phyloP scores from a whole-genome alignment of 345 rosid species.

The Gossypioides kirkii region DNA sequence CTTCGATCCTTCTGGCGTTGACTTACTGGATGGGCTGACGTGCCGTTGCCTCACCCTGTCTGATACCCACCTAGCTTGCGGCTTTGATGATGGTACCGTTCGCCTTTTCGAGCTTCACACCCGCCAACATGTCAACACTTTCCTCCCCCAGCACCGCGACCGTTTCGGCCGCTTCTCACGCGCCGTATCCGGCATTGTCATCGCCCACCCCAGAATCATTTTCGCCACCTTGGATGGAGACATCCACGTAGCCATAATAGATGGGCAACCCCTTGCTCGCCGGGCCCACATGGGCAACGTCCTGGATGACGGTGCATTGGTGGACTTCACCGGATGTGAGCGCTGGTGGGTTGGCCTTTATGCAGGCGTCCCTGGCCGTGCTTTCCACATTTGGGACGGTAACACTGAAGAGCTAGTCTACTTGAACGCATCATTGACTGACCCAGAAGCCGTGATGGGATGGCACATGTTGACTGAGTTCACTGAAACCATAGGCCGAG shows the following conservation, averaged over 20 bases:
- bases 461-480: constrained; percentile 71
- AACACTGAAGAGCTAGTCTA: constrained; percentile 38
- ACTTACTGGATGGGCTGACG: constrained; percentile 44
- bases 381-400: constrained; percentile 69
- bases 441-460: constrained; percentile 59
- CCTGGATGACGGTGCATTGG: constrained; percentile 58
- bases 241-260: constrained; percentile 52
- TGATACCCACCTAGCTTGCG: constrained; percentile 63
- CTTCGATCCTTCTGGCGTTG: constrained; percentile 54
- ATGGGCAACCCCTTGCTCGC: constrained; percentile 30
- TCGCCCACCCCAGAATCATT: constrained; percentile 34
- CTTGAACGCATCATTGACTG: constrained; percentile 54
- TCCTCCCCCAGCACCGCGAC: constrained; percentile 49
- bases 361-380: constrained; percentile 63
- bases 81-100: constrained; percentile 79
- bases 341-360: constrained; percentile 86
- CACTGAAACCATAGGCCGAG: constrained; percentile 58
- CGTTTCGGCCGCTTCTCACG: constrained; percentile 63
- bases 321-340: constrained; percentile 67
- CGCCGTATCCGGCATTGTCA: constrained; percentile 65
- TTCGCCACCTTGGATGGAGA: constrained; percentile 76
- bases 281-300: constrained; percentile 52
- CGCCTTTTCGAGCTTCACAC: constrained; percentile 57
- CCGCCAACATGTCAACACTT: constrained; percentile 53
- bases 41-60: constrained; percentile 82